These are phyloP conservation scores for Verticillium klebahnii DNA, from an alignment of 2,329 filamentous ascomycete genomes.

Conservation along the genomic window DNA sequence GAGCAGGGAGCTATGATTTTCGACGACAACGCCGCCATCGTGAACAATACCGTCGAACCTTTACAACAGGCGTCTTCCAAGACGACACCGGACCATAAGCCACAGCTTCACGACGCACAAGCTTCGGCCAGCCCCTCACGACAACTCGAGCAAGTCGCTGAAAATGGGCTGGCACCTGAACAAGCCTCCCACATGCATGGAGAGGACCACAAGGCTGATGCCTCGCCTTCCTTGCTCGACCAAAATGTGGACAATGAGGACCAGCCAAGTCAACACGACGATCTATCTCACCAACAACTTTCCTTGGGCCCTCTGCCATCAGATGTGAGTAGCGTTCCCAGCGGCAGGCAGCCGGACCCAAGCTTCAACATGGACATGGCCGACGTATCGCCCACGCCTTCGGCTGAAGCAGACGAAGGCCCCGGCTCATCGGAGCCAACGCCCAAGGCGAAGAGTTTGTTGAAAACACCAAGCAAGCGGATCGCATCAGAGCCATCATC, in stretches of 20 bases:
- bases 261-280: slow-evolving; percentile 14
- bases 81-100: not conserved
- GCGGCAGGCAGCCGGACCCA: slow-evolving; percentile 46
- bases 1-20: slow-evolving; percentile 2
- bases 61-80: slow-evolving; percentile 14
- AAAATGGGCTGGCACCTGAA: not conserved
- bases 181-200: not conserved
- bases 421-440: slow-evolving; percentile 3
- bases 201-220: not conserved
- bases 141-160: not conserved
- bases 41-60: slow-evolving; percentile 3
- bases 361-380: slow-evolving; percentile 30
- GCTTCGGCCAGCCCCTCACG: not conserved
- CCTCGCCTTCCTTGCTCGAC: not conserved
- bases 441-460: not conserved
- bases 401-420: slow-evolving; percentile 2
- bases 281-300: slow-evolving; percentile 5
- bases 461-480: slow-evolving; percentile 1
- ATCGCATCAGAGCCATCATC: slow-evolving; percentile 7
- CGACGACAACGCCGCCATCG: not conserved
- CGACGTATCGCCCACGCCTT: slow-evolving; percentile 17
- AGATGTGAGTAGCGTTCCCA: slow-evolving; percentile 32
- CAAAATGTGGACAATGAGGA: not conserved
- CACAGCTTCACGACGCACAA: not conserved
- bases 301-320: slow-evolving; percentile 24